Base-by-base conservation (phyloP, 768 basidiomycete species). In the Hypsizygus marmoreus region DNA sequence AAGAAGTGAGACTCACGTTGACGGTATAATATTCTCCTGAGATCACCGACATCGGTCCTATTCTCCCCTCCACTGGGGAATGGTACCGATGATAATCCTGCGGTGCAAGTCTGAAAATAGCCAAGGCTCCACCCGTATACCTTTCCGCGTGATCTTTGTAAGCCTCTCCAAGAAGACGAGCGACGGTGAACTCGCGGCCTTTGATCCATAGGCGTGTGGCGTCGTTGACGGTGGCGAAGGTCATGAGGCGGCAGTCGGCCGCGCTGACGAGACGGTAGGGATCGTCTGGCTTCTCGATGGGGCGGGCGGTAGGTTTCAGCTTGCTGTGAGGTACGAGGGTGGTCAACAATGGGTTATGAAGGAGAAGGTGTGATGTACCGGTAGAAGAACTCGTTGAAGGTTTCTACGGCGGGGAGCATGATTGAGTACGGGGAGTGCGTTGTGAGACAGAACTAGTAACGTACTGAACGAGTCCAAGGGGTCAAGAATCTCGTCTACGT, bases 241-340 rank as follows among this genome's bases (percentile, higher is more conserved):
- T 82, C 86, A 97, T 94, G 49, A 97, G 77, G n/a, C 95, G 86
- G 61, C 91, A 97, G 70, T 99, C 95, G 1, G 95, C 97, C n/a
- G 82, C 84, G 46, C 86, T 88, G 45, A 97, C 90, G 10, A 95
- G 73, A 6, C 86, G 82, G 37, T 73, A 78, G 0, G 91, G 85
- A 61, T 99, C 82, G 1, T 86, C 77, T 0, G 84, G 87, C 7
- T 68, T 64, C 28, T 88, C 84, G 23, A 88, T 67, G 0, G 90
- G 93, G 2, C 95, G 80, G 0, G 91, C 91, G 8, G 73, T 77
- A 0, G 85, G 75, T 61, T 91, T 97, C 22, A 98, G 82, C 73
- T 95, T 94, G 23, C 93, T 86, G 59, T 59, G 58, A 31, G 7
- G 22, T 57, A 16, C 45, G 22, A 23, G 6, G 12, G 31, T 13